Evolutionary conservation across 2,329 filamentous ascomycete genomes (phyloP).

Genomic region (Penicillium thymicola): DNA sequence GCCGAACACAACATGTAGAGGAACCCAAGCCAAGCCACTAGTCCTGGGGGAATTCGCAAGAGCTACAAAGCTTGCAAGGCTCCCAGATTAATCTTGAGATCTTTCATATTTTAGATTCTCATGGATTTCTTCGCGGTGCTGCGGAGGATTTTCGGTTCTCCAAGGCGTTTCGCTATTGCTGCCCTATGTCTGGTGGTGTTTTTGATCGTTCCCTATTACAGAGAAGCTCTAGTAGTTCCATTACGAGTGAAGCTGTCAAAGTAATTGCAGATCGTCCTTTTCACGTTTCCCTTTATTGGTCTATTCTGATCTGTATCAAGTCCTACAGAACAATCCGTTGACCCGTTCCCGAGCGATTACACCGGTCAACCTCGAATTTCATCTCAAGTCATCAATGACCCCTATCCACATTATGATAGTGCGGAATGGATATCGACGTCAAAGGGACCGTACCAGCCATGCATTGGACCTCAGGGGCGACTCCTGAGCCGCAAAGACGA

Average conservation of each 20-base stretch:
- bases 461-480: conserved; percentile 6
- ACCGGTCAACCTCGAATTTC: not conserved
- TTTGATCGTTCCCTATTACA: not conserved
- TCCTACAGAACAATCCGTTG: not conserved
- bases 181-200: not conserved
- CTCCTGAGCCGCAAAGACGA: not conserved
- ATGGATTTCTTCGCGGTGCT: not conserved
- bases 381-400: conserved; percentile 4
- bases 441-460: conserved; percentile 2
- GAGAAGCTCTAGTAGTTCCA: conserved; percentile 1
- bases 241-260: not conserved
- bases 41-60: not conserved
- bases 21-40: conserved; percentile 5
- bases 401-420: conserved; percentile 11
- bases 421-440: not conserved
- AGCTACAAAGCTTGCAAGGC: not conserved
- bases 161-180: not conserved
- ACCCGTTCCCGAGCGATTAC: conserved; percentile 3
- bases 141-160: not conserved
- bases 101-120: not conserved
- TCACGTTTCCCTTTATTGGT: not conserved
- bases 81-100: not conserved
- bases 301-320: conserved; percentile 4
- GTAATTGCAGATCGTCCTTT: not conserved
- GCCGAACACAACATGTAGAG: not conserved